Base-by-base conservation (phyloP, 2,329 filamentous ascomycete genomes). In the Venturia effusa region DNA sequence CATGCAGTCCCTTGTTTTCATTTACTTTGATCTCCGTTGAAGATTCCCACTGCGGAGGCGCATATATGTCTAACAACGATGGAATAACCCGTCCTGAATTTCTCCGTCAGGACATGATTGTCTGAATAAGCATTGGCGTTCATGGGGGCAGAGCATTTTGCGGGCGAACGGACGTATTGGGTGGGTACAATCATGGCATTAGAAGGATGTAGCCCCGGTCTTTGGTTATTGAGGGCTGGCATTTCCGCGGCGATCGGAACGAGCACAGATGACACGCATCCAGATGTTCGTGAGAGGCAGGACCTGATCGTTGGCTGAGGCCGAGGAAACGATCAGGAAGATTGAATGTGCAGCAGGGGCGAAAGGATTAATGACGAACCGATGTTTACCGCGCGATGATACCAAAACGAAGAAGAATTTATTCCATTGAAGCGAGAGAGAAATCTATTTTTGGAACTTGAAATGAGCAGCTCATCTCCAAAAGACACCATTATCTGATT, bases 351-450 rank as follows among this genome's bases (percentile, higher is more conserved):
- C 51, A 34, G n/a, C n/a, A n/a, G n/a, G n/a, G n/a, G n/a, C 22
- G 27, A 55, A 27, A 55, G 13, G 43, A 55, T 7, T 55, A 55
- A 55, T 55, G 51, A 34, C 34, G 51, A 34, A 22, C 30, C 19
- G 51, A 55, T 55, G n/a, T n/a, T n/a, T n/a, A 55, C 30, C 22
- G 51, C 51, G 51, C 51, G 27, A 55, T 34, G 51, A 55, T 55
- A 55, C 51, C 51, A 55, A 55, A 6, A 24, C n/a, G n/a, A n/a
- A n/a, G n/a, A n/a, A n/a, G 27, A 55, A 22, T 13, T 13, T 55
- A 32, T 19, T 48, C 11, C n/a, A 19, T 30, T 54, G 48, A 22
- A 54, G 48, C 22, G n/a, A n/a, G 34, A 37, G 34, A 5, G 22
- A 55, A 34, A 34, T 6, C 8, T 55, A 34, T 13, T 55, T 2